phyloP scores from a whole-genome alignment of 2,329 filamentous ascomycete species.

The Furcasterigmium sp. region DNA sequence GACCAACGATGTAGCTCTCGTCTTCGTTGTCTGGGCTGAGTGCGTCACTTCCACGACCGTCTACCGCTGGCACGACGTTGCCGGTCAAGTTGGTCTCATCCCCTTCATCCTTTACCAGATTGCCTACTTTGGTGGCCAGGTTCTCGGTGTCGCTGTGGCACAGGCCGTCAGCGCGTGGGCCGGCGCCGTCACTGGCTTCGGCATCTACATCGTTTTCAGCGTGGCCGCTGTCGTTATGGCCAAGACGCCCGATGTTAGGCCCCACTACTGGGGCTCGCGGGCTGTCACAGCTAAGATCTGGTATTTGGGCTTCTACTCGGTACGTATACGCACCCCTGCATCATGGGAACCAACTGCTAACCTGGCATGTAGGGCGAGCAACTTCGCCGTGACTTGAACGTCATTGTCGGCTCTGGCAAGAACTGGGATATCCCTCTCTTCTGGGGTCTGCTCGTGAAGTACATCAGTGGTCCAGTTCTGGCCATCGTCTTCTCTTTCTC shows the following conservation, averaged over 20 bases:
- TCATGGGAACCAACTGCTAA: not conserved
- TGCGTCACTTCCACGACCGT: conserved; percentile 46
- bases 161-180: conserved; percentile 37
- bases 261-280: conserved; percentile 35
- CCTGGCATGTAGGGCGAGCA: conserved; percentile 42
- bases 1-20: conserved; percentile 48
- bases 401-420: conserved; percentile 44
- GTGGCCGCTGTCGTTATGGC: conserved; percentile 32
- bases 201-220: conserved; percentile 39
- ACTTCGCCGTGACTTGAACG: conserved; percentile 48
- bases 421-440: conserved; percentile 52
- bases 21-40: conserved; percentile 50
- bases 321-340: conserved; percentile 23
- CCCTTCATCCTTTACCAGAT: conserved; percentile 40
- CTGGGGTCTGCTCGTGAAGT: conserved; percentile 44
- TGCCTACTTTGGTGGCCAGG: conserved; percentile 47
- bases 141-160: conserved; percentile 44
- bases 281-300: conserved; percentile 36
- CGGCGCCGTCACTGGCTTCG: conserved; percentile 47
- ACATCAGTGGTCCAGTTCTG: conserved; percentile 42
- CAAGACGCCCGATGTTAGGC: conserved; percentile 35
- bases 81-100: conserved; percentile 34
- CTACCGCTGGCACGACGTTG: conserved; percentile 45
- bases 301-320: conserved; percentile 53
- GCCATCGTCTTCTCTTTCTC: conserved; percentile 47